A percentile compares a stretch with the other conserved stretches of the same genome.
These are phyloP conservation scores for Wallacemonas sp. DNA, from an alignment of 208 protist species.

Conservation along the genomic window DNA sequence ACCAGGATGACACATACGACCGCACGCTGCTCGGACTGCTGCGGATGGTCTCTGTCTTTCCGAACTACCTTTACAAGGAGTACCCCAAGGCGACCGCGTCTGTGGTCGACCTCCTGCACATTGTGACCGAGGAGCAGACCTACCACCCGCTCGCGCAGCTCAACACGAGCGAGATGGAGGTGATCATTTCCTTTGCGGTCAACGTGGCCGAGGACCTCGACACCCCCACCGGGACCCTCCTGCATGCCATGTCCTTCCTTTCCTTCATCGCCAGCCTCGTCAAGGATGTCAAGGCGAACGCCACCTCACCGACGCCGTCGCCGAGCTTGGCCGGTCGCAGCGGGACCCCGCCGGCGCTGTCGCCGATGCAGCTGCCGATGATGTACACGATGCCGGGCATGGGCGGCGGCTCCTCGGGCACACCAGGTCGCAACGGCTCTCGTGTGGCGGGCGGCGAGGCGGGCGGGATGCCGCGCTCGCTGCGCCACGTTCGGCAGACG, in stretches of 20 bases:
- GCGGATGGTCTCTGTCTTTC: slow-evolving; percentile 66
- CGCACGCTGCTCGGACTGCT: slow-evolving; percentile 62
- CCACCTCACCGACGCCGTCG: slow-evolving; percentile 12
- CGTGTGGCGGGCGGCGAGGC: slow-evolving; percentile 19
- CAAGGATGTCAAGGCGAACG: slow-evolving; percentile 59
- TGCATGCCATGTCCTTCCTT: slow-evolving; percentile 75
- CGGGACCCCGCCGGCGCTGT: slow-evolving; percentile 34
- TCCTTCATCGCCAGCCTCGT: slow-evolving; percentile 73
- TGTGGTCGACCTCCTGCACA: slow-evolving; percentile 68
- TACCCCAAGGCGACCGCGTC: slow-evolving; percentile 58
- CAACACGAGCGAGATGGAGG: slow-evolving; percentile 51
- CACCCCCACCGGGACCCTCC: slow-evolving; percentile 50
- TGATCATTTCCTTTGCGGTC: slow-evolving; percentile 59
- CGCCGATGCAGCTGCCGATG: slow-evolving; percentile 51
- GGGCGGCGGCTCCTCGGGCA: slow-evolving; percentile 37
- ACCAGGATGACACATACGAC: slow-evolving; percentile 86
- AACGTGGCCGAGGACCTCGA: slow-evolving; percentile 69
- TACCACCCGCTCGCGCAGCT: slow-evolving; percentile 73
- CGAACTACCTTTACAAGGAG: slow-evolving; percentile 61
- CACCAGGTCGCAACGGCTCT: slow-evolving; percentile 29
- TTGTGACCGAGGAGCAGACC: slow-evolving; percentile 62
- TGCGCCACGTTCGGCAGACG: slow-evolving; percentile 38
- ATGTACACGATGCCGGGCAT: slow-evolving; percentile 43
- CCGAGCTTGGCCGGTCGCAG: not conserved
- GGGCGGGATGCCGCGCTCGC: slow-evolving; percentile 23